Conservation (phyloP, 306 rosid genomes). For the Quercus cerris region DNA sequence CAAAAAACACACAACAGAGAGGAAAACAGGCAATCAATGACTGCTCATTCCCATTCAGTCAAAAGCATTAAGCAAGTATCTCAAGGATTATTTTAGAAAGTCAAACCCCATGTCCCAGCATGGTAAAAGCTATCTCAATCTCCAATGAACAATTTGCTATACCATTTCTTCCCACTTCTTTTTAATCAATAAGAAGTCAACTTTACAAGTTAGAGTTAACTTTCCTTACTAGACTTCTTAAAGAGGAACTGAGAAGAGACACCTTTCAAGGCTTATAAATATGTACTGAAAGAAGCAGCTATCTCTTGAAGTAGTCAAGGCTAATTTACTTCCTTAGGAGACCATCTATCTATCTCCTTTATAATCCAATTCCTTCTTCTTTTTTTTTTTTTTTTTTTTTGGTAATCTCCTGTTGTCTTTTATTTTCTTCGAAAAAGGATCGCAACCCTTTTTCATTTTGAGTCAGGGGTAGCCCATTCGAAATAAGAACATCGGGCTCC, state of each 20-base stretch:
- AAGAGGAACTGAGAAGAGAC: not conserved
- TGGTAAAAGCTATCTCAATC: not conserved
- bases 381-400: not conserved
- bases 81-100: not conserved
- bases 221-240: not conserved
- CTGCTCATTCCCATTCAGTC: not conserved
- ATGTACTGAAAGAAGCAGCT: not conserved
- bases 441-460: not conserved
- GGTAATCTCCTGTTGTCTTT: not conserved
- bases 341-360: not conserved
- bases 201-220: not conserved
- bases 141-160: not conserved
- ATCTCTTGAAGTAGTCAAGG: not conserved
- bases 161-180: not conserved
- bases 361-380: not conserved
- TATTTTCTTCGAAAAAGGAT: not conserved
- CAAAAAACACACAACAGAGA: not conserved
- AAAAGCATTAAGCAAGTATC: not conserved
- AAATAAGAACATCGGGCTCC: constrained; percentile 47
- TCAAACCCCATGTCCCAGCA: not conserved
- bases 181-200: not conserved
- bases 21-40: not conserved
- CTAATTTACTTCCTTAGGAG: not conserved
- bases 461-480: constrained; percentile 41
- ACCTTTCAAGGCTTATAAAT: not conserved